A percentile compares a stretch with the other conserved stretches of the same genome.
phyloP scores from a whole-genome alignment of 768 basidiomycete genomes.

The Agaricus sinodeliciosus region DNA sequence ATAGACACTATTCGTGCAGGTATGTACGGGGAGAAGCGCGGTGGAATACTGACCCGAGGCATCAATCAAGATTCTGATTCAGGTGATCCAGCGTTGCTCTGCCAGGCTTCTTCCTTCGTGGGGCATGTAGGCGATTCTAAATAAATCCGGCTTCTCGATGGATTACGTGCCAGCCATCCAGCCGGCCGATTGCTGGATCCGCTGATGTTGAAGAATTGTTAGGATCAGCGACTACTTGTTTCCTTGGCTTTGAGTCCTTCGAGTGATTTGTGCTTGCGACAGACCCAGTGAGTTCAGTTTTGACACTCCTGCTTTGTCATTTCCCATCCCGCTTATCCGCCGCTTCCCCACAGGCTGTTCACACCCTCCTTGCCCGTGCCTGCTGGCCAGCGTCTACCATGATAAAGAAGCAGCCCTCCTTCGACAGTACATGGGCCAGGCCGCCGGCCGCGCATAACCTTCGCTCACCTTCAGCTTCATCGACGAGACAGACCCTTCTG shows the following conservation, averaged over 20 bases:
- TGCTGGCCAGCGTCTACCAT: slow-evolving; percentile 10
- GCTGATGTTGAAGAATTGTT: slow-evolving; percentile 6
- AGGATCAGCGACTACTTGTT: slow-evolving; percentile 2
- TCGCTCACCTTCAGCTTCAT: neutral
- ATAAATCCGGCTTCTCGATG: neutral
- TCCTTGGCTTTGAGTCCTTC: neutral
- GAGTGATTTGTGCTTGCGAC: neutral
- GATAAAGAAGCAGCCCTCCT: slow-evolving; percentile 6
- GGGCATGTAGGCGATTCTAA: neutral
- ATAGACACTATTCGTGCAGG: no score
- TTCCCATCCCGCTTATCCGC: slow-evolving; percentile 9
- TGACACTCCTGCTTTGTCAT: slow-evolving; percentile 5
- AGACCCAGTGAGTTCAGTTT: neutral
- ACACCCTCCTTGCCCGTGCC: neutral
- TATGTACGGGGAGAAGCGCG: no score
- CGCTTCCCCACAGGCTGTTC: neutral
- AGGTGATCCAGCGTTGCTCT: slow-evolving; percentile 8
- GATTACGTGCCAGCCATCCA: slow-evolving; percentile 5
- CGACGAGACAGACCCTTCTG: neutral
- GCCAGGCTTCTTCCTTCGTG: slow-evolving; percentile 3
- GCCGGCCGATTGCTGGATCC: slow-evolving; percentile 4
- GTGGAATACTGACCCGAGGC: neutral
- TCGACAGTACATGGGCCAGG: slow-evolving; percentile 1
- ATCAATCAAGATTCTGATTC: slow-evolving; percentile 5
- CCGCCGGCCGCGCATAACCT: neutral